Conservation (phyloP, 352 stramenopile species). For the Halophytophthora polymorphica region DNA sequence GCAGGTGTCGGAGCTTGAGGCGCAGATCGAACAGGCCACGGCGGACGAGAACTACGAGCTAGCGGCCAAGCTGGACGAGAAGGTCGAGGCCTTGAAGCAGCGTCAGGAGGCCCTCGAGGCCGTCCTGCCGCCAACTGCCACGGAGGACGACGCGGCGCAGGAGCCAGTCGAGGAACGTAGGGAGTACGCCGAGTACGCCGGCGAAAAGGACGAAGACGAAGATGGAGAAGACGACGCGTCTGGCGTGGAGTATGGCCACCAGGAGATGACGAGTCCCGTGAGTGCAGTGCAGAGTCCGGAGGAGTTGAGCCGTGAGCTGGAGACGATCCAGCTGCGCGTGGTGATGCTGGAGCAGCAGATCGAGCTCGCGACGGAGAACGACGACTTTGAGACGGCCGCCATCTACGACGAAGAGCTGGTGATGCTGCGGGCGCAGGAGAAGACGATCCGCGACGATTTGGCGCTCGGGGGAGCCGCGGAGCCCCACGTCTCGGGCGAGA, state of each 20-base stretch:
- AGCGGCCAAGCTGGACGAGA: constrained; percentile 70
- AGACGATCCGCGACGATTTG: constrained; percentile 30
- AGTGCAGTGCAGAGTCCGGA: constrained; percentile 24
- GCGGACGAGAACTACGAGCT: constrained; percentile 83
- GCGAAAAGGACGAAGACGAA: no score
- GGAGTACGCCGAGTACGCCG: constrained; percentile 20
- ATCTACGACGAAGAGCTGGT: constrained; percentile 63
- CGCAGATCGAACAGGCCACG: constrained; percentile 68
- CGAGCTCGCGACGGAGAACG: constrained; percentile 60
- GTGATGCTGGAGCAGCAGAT: constrained; percentile 65
- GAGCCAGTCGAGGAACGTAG: constrained; percentile 13
- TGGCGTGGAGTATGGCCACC: constrained; percentile 21
- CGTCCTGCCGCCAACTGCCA: constrained; percentile 15
- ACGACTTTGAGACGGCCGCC: constrained; percentile 65
- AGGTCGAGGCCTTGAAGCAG: constrained; percentile 58
- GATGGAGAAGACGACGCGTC: constrained; percentile 19
- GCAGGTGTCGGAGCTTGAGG: constrained; percentile 61
- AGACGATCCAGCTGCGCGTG: constrained; percentile 41
- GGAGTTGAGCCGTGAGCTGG: constrained; percentile 40
- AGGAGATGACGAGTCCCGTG: constrained; percentile 38
- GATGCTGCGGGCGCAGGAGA: constrained; percentile 50
- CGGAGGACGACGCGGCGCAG: constrained; percentile 10
- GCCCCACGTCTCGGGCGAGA: background rate
- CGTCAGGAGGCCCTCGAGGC: constrained; percentile 43
- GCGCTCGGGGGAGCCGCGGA: background rate